Percentiles rank a stretch among this genome's conserved stretches.
These are phyloP conservation scores for Lichtheimia hyalospora DNA, from an alignment of 371 early-diverging fungal genomes.

Conservation along the genomic window DNA sequence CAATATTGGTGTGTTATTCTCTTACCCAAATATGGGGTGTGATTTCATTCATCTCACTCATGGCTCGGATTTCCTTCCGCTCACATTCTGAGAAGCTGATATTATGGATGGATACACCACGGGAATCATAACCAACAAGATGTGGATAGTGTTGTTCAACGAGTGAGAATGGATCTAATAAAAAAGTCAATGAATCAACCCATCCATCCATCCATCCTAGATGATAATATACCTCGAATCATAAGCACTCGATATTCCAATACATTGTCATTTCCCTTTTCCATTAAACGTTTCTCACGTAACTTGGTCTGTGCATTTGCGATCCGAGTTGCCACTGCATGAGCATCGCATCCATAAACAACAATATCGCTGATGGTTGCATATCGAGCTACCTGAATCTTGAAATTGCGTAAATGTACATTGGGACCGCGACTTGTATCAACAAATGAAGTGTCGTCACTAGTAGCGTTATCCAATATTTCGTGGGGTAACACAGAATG, in stretches of 20 bases:
- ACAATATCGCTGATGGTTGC: conserved; percentile 60
- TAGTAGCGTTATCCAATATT: conserved; percentile 9
- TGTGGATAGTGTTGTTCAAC: conserved; percentile 54
- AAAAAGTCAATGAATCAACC: not conserved
- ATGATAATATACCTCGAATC: conserved; percentile 35
- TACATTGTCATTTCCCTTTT: conserved; percentile 28
- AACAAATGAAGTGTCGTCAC: conserved; percentile 14
- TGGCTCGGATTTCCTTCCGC: conserved; percentile 52
- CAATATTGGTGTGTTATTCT: not conserved
- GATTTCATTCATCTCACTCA: conserved; percentile 58
- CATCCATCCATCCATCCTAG: not conserved
- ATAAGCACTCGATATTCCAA: conserved; percentile 50
- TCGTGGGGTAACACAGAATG: conserved; percentile 24
- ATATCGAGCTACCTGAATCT: conserved; percentile 56
- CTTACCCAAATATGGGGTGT: conserved; percentile 62
- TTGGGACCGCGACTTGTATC: conserved; percentile 16
- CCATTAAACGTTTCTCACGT: conserved; percentile 14
- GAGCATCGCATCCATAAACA: conserved; percentile 42
- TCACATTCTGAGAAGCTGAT: conserved; percentile 56
- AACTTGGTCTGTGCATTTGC: conserved; percentile 44
- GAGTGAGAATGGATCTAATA: conserved; percentile 40
- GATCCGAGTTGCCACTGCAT: conserved; percentile 40
- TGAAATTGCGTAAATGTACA: conserved; percentile 64
- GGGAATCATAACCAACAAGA: conserved; percentile 42
- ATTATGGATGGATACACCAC: conserved; percentile 35